Evolutionary conservation across 805 yeast species (phyloP), one percentile per base, ranked within the genome.

Genomic region (Saccharomycopsis selenospora): DNA sequence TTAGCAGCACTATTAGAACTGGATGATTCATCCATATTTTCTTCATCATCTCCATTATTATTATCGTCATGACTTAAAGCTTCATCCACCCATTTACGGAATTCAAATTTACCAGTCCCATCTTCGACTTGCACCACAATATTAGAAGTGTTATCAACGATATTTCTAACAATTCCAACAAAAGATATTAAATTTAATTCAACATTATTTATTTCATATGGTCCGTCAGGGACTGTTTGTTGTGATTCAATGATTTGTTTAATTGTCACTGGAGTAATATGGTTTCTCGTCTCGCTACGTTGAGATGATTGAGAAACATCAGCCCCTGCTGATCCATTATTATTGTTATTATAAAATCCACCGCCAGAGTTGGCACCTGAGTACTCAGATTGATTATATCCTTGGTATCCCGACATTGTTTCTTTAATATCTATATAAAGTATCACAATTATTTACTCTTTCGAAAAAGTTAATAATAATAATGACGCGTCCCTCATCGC

Each of bases 91-190:
- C 91, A 85, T 54, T 75, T 74, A 57, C 83, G 73, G 43, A 84
- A 72, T 23, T 80, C 82, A 4, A 80, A 68, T 3, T 73, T 66
- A 0, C 88, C 89, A 0, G 93, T 80, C 8, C 93, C 91, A 61
- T 85, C 95, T 58, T 85, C 93, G n/a, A 85, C 59, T 17, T 80
- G 77, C 41, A 82, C 61, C 18, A 66, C 65, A 25, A 81, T 65
- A 40, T 79, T 77, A 5, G 82, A 69, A 1, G 84, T 73, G 50
- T 73, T 74, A 50, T 79, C 79, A 2, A 72, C 71, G 13, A 82
- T 76, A 50, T 77, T 78, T 59, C 91, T 72, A n/a, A 85, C 68
- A 18, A 84, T 78, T 0, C 89, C 95, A 5, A 82, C 77, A 57
- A 84, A 74, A 23, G 80, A 72, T 10, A 85, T 82, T 60, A 77